Conservation (phyloP, 768 basidiomycete species). For the Ramaria sp. region DNA sequence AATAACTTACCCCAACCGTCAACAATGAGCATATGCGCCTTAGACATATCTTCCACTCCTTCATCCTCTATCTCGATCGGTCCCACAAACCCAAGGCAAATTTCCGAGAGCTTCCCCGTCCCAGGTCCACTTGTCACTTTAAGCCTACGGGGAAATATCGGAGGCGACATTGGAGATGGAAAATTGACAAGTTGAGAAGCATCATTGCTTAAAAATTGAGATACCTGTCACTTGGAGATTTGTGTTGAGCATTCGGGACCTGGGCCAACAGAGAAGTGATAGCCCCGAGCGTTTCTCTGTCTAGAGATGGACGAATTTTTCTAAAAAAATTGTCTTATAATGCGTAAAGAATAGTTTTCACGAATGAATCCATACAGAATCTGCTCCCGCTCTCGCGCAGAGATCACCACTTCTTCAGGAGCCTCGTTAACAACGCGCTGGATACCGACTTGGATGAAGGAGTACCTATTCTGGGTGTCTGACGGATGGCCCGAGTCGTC, state of each 20-base stretch:
- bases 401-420: too few relatives aligned
- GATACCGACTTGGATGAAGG: too few relatives aligned
- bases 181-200: conserved; percentile 16
- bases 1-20: conserved; percentile 51
- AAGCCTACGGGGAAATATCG: conserved; percentile 33
- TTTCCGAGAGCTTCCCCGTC: conserved; percentile 16
- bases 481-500: too few relatives aligned
- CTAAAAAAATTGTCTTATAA: conserved; percentile 14
- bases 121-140: conserved; percentile 1
- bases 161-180: conserved; percentile 25
- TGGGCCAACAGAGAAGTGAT: conserved; percentile 21
- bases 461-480: too few relatives aligned
- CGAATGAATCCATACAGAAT: conserved; percentile 26
- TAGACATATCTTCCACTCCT: conserved; percentile 32
- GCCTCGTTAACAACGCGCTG: too few relatives aligned
- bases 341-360: conserved; percentile 3
- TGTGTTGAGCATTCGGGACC: conserved; percentile 11
- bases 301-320: conserved; percentile 22
- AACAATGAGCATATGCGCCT: conserved; percentile 44
- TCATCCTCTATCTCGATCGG: conserved; percentile 23
- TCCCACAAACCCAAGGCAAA: conserved; percentile 19
- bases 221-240: conserved; percentile 14
- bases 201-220: conserved; percentile 21
- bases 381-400: conserved; percentile 22
- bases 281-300: conserved; percentile 16